A percentile compares a stretch with the other conserved stretches of the same genome.
phyloP scores from a whole-genome alignment of 148 eudicot genomes.

The Fagopyrum esculentum region DNA sequence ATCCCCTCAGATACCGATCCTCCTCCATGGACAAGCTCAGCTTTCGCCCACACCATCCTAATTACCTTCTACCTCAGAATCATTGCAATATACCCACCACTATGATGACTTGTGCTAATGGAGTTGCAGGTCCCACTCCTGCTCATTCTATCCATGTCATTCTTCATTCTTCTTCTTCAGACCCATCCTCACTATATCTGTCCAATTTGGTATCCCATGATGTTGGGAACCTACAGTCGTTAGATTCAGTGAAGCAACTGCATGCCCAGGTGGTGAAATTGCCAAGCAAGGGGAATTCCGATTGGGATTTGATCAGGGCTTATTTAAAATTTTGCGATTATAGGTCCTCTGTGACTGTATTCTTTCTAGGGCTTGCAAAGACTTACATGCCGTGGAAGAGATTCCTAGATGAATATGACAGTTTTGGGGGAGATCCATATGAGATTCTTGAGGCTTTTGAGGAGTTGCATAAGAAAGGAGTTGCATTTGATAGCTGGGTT shows the following conservation, averaged over 20 bases:
- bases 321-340: constrained; percentile 45
- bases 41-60: background rate
- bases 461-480: constrained; percentile 44
- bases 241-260: constrained; percentile 29
- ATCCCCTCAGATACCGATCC: too few species aligned
- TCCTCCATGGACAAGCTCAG: background rate
- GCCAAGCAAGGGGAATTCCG: constrained; percentile 20
- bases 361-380: constrained; percentile 27
- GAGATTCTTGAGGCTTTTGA: constrained; percentile 49
- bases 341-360: constrained; percentile 39
- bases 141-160: background rate
- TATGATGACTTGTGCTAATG: background rate
- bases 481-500: constrained; percentile 33
- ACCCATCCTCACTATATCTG: background rate
- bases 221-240: constrained; percentile 23
- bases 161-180: background rate
- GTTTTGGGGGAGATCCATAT: constrained; percentile 49
- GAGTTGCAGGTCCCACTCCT: background rate
- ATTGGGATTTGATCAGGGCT: constrained; percentile 30
- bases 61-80: background rate
- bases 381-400: constrained; percentile 39
- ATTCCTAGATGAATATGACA: constrained; percentile 37
- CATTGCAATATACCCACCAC: background rate
- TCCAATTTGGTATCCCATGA: constrained; percentile 5
- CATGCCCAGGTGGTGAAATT: constrained; percentile 54